Evolutionary conservation across 805 yeast species (phyloP).

Genomic region (Kazachstania psychrophila): DNA sequence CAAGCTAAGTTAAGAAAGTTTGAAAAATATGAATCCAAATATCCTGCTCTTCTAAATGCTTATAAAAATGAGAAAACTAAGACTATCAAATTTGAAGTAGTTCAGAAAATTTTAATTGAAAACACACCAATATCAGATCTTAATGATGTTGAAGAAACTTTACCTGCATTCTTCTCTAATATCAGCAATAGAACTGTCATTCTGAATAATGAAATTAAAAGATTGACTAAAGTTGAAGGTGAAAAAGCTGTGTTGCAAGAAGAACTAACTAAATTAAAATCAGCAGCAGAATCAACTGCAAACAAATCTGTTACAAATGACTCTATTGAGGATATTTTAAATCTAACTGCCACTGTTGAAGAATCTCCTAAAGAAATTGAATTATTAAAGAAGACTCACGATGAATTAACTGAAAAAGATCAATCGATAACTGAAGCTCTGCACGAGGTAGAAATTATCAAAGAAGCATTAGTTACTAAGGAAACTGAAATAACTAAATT

Average conservation of each 20-base stretch:
- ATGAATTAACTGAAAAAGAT: neutral
- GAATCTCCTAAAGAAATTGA: neutral
- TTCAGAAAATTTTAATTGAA: slow-evolving; percentile 67
- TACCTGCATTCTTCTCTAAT: slow-evolving; percentile 62
- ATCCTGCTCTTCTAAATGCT: slow-evolving; percentile 77
- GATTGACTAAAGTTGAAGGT: slow-evolving; percentile 26
- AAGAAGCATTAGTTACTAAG: neutral
- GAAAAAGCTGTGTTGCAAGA: neutral
- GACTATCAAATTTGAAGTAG: slow-evolving; percentile 44
- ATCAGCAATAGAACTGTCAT: slow-evolving; percentile 50
- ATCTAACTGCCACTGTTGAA: neutral
- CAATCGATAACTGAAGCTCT: neutral
- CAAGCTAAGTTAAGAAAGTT: slow-evolving; percentile 61
- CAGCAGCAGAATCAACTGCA: too few species aligned
- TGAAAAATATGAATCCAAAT: slow-evolving; percentile 80
- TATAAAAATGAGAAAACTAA: slow-evolving; percentile 73
- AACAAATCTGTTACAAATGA: neutral
- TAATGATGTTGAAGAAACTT: slow-evolving; percentile 57
- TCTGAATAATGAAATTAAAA: slow-evolving; percentile 56
- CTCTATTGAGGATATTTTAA: neutral
- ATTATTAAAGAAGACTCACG: neutral
- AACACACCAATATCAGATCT: slow-evolving; percentile 72
- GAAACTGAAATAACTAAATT: neutral
- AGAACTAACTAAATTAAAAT: neutral
- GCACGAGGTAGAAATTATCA: neutral